Base-by-base conservation (phyloP, 2,329 filamentous ascomycete species). In the Sodiomyces alkalinus region DNA sequence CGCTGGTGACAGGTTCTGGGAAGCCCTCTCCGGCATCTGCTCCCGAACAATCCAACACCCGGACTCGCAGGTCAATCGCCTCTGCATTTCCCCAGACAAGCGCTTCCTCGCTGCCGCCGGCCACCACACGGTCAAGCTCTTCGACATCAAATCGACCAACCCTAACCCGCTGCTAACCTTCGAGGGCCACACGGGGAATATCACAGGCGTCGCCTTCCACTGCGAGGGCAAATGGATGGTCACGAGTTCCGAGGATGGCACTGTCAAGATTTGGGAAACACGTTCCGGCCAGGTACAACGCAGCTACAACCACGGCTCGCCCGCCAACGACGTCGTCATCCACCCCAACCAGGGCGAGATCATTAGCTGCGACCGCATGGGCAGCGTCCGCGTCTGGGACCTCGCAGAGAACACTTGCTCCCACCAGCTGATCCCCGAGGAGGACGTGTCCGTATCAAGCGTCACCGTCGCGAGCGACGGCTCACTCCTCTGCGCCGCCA, bases 171-270 rank as follows among this genome's bases (percentile, higher is more conserved):
- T 96, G 15, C 72, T 96, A 45, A 86, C 80, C 13, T 96, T 98
- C 45, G 87, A 96, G 49, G 90, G 90, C 22, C 90, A 98, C 56
- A 90, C 82, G 9, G 83, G 77, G 40, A 98, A 98, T 46, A 78
- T 98, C 48, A 98, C 90, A 0, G 90, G 90, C 23, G 81, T 98
- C 26, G 86, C 86, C 8, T 98, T 98, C 51, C 90, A 98, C 53
- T 96, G 87, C 51, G 90, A 98, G 54, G 86, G 87, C 8, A 98
- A 98, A 58, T 98, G 90, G 90, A 94, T 98, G 81, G 90, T 96
- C 12, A 98, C 90, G 7, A 92, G 80, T 52, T 92, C 82, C 26
- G 90, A 98, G 54, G 90, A 98, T 48, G 82, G 86, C 43, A 92
- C 83, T 1, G 86, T 94, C 47, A 92, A 92, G 63, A 92, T 94